phyloP scores from a whole-genome alignment of 495 filamentous ascomycete species.

The Apodospora peruviana region DNA sequence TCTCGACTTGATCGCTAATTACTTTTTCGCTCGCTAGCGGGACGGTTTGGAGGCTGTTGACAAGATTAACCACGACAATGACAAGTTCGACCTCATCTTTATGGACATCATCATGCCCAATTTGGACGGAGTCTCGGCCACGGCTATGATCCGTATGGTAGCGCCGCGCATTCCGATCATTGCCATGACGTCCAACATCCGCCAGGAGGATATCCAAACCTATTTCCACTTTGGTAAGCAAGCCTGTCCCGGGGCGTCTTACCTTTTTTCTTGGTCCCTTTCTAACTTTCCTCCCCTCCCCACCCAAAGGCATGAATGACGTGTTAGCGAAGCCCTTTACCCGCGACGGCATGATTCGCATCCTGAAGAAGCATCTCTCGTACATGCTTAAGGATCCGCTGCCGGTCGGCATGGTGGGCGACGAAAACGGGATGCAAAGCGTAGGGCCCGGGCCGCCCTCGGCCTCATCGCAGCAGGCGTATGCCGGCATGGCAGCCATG shows the following conservation, averaged over 20 bases:
- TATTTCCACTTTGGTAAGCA: conserved; percentile 92
- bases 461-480: conserved; percentile 30
- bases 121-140: conserved; percentile 90
- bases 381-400: conserved; percentile 57
- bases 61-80: conserved; percentile 69
- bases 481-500: neutral
- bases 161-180: conserved; percentile 81
- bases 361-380: conserved; percentile 82
- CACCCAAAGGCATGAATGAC: conserved; percentile 86
- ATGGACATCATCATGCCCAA: conserved; percentile 99
- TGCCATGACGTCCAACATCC: conserved; percentile 98
- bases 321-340: conserved; percentile 97
- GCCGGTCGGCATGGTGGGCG: conserved; percentile 7
- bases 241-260: neutral
- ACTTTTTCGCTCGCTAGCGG: too few species aligned
- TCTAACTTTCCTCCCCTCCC: conserved; percentile 11
- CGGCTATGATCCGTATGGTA: conserved; percentile 87
- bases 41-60: conserved; percentile 91
- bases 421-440: conserved; percentile 10
- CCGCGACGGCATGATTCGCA: conserved; percentile 84
- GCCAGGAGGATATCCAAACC: conserved; percentile 92
- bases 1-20: too few species aligned
- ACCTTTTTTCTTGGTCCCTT: neutral
- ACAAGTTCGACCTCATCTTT: conserved; percentile 86
- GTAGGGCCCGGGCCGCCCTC: conserved; percentile 17